Conservation (phyloP, 75 land plant species). For the Chamaecyparis obtusa region DNA sequence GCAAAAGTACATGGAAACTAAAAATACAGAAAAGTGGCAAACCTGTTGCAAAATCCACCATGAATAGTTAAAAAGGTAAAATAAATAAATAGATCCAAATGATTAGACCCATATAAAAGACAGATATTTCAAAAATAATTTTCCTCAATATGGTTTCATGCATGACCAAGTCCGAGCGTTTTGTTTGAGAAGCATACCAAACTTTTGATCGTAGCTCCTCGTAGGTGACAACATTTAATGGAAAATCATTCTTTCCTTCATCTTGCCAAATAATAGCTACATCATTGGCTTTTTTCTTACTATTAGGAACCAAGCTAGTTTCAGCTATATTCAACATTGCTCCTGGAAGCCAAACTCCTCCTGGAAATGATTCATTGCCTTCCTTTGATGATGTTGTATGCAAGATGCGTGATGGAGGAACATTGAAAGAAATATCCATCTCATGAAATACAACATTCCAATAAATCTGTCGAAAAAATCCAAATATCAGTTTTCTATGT, state of each 20-base stretch:
- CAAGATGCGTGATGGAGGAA: conserved; percentile 61
- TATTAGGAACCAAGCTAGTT: conserved; percentile 57
- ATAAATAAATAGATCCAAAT: neutral
- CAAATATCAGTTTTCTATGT: neutral
- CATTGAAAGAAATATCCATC: conserved; percentile 53
- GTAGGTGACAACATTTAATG: conserved; percentile 49
- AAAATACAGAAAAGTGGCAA: neutral
- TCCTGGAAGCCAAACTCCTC: conserved; percentile 91
- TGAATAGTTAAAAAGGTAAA: neutral
- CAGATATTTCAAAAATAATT: neutral
- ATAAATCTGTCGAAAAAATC: conserved; percentile 43
- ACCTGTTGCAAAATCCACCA: neutral
- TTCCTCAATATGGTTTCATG: neutral
- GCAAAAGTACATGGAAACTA: neutral
- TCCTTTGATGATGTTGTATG: conserved; percentile 20
- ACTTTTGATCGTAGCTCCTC: conserved; percentile 56
- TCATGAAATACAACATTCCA: conserved; percentile 80
- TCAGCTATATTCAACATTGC: conserved; percentile 76
- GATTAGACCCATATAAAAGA: neutral
- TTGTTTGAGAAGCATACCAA: conserved; percentile 44
- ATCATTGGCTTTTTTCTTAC: conserved; percentile 43
- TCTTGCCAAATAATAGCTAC: conserved; percentile 68
- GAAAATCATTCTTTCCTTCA: conserved; percentile 67
- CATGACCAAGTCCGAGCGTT: neutral
- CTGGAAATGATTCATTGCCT: conserved; percentile 47